Percentiles rank a stretch among this genome's conserved stretches.
Conservation (phyloP, 495 filamentous ascomycete genomes). For the Oleoguttula mirabilis region DNA sequence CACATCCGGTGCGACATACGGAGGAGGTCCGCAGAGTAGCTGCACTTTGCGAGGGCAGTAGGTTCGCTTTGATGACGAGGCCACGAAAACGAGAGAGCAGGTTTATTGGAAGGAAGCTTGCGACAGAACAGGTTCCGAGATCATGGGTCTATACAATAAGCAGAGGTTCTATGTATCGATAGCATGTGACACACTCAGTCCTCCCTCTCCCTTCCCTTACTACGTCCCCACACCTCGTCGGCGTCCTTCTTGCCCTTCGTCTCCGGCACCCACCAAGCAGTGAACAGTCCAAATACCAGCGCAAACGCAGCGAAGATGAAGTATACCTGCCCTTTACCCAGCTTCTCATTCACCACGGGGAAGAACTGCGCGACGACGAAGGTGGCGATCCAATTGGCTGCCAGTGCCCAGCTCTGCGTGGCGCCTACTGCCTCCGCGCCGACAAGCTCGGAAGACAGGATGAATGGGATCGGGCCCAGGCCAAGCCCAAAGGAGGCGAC, state of each 20-base stretch:
- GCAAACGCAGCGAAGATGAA: slow-evolving; percentile 75
- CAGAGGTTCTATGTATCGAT: too few species aligned
- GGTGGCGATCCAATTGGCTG: slow-evolving; percentile 81
- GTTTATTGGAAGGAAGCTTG: too few species aligned
- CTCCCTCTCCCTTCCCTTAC: slow-evolving; percentile 29
- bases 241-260: slow-evolving; percentile 67
- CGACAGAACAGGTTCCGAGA: too few species aligned
- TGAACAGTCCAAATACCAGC: slow-evolving; percentile 50
- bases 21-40: too few species aligned
- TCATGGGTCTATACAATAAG: too few species aligned
- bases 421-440: slow-evolving; percentile 80
- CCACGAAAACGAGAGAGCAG: too few species aligned
- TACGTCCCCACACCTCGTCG: slow-evolving; percentile 81
- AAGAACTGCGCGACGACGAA: slow-evolving; percentile 91
- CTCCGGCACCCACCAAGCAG: slow-evolving; percentile 63
- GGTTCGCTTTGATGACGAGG: too few species aligned
- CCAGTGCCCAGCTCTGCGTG: slow-evolving; percentile 71
- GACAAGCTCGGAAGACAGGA: slow-evolving; percentile 79
- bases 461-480: slow-evolving; percentile 86
- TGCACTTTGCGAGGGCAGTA: too few species aligned
- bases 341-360: slow-evolving; percentile 62
- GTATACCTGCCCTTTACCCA: slow-evolving; percentile 72
- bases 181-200: slow-evolving; percentile 13
- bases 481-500: slow-evolving; percentile 85
- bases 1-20: too few species aligned